A percentile compares a stretch with the other conserved stretches of the same genome.
These are phyloP conservation scores for Fusarium brevicatenulatum DNA, from an alignment of 2,329 filamentous ascomycete species.

Conservation along the genomic window DNA sequence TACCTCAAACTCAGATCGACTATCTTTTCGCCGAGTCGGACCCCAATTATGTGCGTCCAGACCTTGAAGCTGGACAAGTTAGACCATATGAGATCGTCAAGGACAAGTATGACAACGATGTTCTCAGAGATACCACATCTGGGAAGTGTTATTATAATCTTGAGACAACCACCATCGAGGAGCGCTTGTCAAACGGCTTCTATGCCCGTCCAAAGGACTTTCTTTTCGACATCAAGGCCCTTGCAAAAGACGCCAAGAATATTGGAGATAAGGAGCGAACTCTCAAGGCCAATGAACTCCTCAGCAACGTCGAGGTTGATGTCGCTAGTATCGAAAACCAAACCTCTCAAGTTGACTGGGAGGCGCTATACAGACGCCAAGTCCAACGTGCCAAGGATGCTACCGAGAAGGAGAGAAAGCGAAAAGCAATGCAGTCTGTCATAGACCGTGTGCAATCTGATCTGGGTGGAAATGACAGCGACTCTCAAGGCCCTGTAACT, in stretches of 20 bases:
- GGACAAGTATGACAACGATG: constrained; percentile 81
- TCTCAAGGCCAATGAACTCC: constrained; percentile 89
- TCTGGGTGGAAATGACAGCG: constrained; percentile 61
- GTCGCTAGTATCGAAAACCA: constrained; percentile 79
- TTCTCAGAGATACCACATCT: constrained; percentile 77
- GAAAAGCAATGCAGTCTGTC: constrained; percentile 67
- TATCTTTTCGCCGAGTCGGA: constrained; percentile 89
- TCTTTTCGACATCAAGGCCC: constrained; percentile 82
- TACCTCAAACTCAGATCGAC: constrained; percentile 77
- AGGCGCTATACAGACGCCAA: constrained; percentile 81
- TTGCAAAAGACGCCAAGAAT: constrained; percentile 85
- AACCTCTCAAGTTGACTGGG: constrained; percentile 78
- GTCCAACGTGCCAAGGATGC: constrained; percentile 69
- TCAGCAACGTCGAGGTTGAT: constrained; percentile 94
- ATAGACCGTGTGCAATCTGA: constrained; percentile 63
- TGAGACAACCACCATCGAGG: constrained; percentile 91
- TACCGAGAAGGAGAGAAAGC: constrained; percentile 71
- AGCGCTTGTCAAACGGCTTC: constrained; percentile 95
- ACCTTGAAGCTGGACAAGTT: constrained; percentile 63
- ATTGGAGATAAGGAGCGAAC: constrained; percentile 84
- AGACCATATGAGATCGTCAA: constrained; percentile 83
- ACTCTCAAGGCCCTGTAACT: constrained; percentile 65
- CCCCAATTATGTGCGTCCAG: constrained; percentile 72
- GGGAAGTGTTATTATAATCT: constrained; percentile 95
- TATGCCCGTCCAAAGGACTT: constrained; percentile 94